Evolutionary conservation across 768 basidiomycete species (phyloP).

Genomic region (Boletales sp.): DNA sequence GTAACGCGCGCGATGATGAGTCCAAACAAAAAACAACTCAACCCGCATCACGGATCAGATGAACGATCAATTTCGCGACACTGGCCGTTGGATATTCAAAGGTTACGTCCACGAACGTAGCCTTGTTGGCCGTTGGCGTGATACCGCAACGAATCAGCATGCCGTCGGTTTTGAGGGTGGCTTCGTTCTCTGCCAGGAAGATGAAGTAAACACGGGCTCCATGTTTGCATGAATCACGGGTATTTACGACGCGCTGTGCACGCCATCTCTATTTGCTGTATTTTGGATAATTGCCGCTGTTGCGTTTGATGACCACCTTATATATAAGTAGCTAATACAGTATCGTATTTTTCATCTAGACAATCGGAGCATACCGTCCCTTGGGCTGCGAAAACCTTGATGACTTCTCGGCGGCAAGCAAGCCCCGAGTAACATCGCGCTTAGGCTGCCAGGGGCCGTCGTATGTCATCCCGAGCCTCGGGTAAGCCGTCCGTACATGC

Average conservation of each 20-base stretch:
- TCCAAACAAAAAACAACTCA: too few relatives aligned
- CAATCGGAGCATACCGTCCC: not conserved
- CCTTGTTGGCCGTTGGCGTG: constrained; percentile 54
- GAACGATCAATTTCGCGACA: constrained; percentile 25
- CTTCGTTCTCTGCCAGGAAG: constrained; percentile 41
- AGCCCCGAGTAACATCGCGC: constrained; percentile 9
- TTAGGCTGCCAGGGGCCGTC: not conserved
- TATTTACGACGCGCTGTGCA: constrained; percentile 15
- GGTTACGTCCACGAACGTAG: constrained; percentile 50
- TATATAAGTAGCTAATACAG: not conserved
- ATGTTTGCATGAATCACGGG: constrained; percentile 7
- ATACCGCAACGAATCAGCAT: constrained; percentile 39
- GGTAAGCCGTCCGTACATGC: not conserved
- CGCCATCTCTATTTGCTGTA: constrained; percentile 7
- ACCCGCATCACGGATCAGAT: constrained; percentile 27
- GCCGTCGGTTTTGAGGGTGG: constrained; percentile 47
- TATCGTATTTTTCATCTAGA: not conserved
- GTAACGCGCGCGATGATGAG: constrained; percentile 13
- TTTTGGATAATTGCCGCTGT: constrained; percentile 12
- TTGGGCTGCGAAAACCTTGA: not conserved
- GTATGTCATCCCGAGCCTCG: constrained; percentile 16
- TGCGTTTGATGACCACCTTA: constrained; percentile 9
- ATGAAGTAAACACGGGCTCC: constrained; percentile 17
- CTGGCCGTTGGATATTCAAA: constrained; percentile 49
- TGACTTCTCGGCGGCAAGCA: not conserved